Evolutionary conservation across 2,329 filamentous ascomycete species (phyloP).

Genomic region (Fusarium concolor): DNA sequence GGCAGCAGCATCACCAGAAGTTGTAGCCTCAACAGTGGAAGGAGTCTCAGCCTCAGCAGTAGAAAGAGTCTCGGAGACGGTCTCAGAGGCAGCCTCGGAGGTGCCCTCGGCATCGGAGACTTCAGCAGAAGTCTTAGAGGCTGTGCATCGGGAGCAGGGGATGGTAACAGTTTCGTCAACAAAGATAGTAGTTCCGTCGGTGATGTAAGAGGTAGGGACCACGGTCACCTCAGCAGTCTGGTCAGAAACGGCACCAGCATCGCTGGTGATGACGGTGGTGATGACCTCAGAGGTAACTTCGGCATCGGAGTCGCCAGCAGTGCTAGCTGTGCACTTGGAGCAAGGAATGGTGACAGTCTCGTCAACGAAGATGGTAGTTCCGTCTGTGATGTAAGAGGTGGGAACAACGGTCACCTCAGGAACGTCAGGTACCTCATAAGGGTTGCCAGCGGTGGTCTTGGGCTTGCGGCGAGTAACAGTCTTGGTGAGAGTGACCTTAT

Average conservation of each 20-base stretch:
- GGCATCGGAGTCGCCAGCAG: constrained; percentile 18
- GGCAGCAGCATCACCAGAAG: constrained; percentile 19
- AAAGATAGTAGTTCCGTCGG: constrained; percentile 37
- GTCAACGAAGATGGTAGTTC: constrained; percentile 37
- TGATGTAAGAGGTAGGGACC: constrained; percentile 34
- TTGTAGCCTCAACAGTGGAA: constrained; percentile 21
- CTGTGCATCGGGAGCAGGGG: constrained; percentile 36
- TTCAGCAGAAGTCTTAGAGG: constrained; percentile 12
- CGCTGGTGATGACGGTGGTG: constrained; percentile 22
- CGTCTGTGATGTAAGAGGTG: constrained; percentile 35
- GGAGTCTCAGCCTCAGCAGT: constrained; percentile 17
- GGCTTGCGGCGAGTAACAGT: constrained; percentile 29
- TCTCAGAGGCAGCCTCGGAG: constrained; percentile 6
- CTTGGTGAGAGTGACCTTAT: constrained; percentile 33
- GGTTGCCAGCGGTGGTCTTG: constrained; percentile 11
- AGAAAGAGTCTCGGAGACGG: constrained; percentile 5
- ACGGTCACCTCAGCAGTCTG: constrained; percentile 31
- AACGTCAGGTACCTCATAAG: constrained; percentile 24
- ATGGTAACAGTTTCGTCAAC: constrained; percentile 38
- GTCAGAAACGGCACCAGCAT: constrained; percentile 16
- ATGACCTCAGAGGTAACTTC: constrained; percentile 7
- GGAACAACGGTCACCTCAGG: constrained; percentile 32
- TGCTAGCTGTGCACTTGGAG: constrained; percentile 31
- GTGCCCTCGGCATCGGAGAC: constrained; percentile 16
- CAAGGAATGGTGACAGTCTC: constrained; percentile 39